Evolutionary conservation across 164 flowering plant genomes (phyloP).

Genomic region (Vitis rupestris): DNA sequence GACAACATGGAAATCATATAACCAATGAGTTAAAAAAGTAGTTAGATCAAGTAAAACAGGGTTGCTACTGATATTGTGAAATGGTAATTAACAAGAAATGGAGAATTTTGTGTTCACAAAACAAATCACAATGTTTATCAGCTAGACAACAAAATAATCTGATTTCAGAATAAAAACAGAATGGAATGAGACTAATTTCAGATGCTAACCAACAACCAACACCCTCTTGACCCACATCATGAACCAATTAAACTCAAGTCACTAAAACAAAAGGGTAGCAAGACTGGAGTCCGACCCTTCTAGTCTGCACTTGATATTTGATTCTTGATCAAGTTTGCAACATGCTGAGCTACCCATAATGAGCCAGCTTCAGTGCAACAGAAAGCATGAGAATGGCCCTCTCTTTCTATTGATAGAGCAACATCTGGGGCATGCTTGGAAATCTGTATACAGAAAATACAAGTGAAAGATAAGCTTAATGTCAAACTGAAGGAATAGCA

Average conservation of each 20-base stretch:
- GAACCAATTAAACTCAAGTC: background rate
- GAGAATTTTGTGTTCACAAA: too few species aligned
- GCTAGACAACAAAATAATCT: too few species aligned
- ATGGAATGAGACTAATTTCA: background rate
- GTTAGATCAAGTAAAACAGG: too few species aligned
- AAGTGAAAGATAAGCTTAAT: background rate
- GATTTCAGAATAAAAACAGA: too few species aligned
- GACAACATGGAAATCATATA: background rate
- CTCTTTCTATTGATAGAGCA: conserved; percentile 64
- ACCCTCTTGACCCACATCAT: too few species aligned
- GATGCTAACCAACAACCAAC: too few species aligned
- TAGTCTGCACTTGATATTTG: conserved; percentile 13
- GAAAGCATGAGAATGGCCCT: conserved; percentile 77
- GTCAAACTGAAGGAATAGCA: background rate
- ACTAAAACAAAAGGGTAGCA: background rate
- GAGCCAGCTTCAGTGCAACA: conserved; percentile 84
- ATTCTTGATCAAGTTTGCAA: conserved; percentile 53
- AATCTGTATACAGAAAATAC: conserved; percentile 41
- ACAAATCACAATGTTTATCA: too few species aligned
- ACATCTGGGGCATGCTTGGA: conserved; percentile 52
- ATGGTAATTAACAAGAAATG: too few species aligned
- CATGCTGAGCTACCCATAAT: conserved; percentile 75
- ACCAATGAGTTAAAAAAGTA: too few species aligned
- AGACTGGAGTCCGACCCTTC: conserved; percentile 2
- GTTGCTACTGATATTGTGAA: too few species aligned